phyloP scores from a whole-genome alignment of 371 early-diverging fungal species.

The Rhizopus sp. region DNA sequence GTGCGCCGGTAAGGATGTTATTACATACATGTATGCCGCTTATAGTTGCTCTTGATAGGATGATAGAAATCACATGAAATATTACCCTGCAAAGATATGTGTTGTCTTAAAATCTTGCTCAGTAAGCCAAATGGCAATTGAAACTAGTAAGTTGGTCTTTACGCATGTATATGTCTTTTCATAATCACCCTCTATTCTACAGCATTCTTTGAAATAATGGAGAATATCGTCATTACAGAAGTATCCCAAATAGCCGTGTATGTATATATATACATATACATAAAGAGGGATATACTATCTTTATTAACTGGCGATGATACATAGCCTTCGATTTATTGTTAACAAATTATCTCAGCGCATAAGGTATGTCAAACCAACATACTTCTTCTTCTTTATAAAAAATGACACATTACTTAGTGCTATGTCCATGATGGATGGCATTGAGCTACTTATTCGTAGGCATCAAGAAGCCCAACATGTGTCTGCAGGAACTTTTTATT shows the following conservation, averaged over 20 bases:
- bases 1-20: too few relatives aligned
- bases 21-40: too few relatives aligned
- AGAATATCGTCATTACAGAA: neutral
- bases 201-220: neutral
- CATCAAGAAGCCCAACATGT: neutral
- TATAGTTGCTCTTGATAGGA: neutral
- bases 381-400: neutral
- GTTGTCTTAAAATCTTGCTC: neutral
- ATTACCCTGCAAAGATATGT: neutral
- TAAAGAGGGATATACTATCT: neutral
- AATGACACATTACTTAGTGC: neutral
- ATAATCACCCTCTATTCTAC: neutral
- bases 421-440: constrained; percentile 8
- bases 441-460: constrained; percentile 19
- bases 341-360: neutral
- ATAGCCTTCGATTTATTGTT: neutral
- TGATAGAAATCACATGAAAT: neutral
- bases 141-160: neutral
- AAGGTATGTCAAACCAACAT: neutral
- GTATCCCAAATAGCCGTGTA: neutral
- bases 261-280: neutral
- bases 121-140: neutral
- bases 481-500: constrained; percentile 2
- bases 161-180: neutral
- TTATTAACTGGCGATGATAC: neutral